These are phyloP conservation scores for Hypocrella siamensis DNA, from an alignment of 2,329 filamentous ascomycete species.

Conservation along the genomic window DNA sequence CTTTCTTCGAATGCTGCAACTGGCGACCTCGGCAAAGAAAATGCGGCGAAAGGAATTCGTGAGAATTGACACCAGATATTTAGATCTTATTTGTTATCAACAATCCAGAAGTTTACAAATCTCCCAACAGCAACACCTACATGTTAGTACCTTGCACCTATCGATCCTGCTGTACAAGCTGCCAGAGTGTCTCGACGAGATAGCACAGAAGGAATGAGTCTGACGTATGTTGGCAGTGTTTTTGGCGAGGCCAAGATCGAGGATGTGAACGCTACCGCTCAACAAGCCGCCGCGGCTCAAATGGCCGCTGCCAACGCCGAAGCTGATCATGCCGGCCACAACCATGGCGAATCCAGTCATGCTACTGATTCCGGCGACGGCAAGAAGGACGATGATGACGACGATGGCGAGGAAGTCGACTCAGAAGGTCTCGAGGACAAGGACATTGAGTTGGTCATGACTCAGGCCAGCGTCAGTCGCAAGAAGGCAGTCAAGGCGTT, in stretches of 20 bases:
- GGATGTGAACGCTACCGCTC: constrained; percentile 96
- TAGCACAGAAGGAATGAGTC: not conserved
- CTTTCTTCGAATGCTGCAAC: not conserved
- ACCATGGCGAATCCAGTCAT: constrained; percentile 53
- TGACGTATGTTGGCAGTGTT: constrained; percentile 43
- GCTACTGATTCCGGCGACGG: constrained; percentile 45
- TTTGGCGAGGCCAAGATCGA: constrained; percentile 99
- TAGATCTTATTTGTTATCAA: constrained; percentile 99
- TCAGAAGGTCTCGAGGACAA: constrained; percentile 91
- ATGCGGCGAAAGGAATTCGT: constrained; percentile 1
- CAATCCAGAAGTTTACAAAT: constrained; percentile 99
- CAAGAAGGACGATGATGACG: constrained; percentile 72
- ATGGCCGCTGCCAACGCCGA: constrained; percentile 56
- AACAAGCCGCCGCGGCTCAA: constrained; percentile 78
- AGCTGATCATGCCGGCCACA: constrained; percentile 56
- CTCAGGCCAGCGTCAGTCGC: constrained; percentile 87
- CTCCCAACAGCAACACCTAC: constrained; percentile 97
- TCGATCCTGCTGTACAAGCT: not conserved
- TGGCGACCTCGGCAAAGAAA: constrained; percentile 1
- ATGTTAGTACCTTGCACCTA: constrained; percentile 52
- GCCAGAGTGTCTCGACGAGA: not conserved
- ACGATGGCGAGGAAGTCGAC: constrained; percentile 92
- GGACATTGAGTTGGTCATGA: constrained; percentile 99
- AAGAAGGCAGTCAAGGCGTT: constrained; percentile 99
- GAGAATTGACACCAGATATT: constrained; percentile 9